Evolutionary conservation across 768 basidiomycete species (phyloP).

Genomic region (Boletus coccyginus): DNA sequence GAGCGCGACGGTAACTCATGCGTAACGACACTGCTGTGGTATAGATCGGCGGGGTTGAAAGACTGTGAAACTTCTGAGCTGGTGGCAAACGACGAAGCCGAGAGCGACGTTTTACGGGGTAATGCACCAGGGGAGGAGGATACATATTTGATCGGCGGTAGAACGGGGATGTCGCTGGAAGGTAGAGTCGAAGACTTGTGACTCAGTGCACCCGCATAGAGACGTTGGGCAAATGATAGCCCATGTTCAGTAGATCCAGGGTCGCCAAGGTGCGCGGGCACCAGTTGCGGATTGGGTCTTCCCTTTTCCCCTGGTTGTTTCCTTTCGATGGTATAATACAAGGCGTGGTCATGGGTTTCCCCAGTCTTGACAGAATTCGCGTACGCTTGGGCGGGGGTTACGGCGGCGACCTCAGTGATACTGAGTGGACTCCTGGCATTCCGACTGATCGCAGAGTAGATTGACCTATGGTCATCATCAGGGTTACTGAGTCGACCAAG

Average conservation of each 20-base stretch:
- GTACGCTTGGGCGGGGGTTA: slow-evolving; percentile 24
- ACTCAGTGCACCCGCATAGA: slow-evolving; percentile 41
- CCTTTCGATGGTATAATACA: slow-evolving; percentile 20
- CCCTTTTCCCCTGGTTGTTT: slow-evolving; percentile 7
- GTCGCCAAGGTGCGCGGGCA: neutral
- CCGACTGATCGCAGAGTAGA: neutral
- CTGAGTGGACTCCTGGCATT: neutral
- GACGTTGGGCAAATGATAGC: slow-evolving; percentile 38
- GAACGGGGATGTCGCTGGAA: slow-evolving; percentile 1
- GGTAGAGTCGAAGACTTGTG: slow-evolving; percentile 11
- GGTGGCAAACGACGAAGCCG: slow-evolving; percentile 3
- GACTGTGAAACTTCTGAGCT: neutral
- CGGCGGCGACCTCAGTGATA: neutral
- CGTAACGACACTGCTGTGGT: slow-evolving; percentile 13
- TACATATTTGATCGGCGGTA: neutral
- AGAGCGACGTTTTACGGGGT: slow-evolving; percentile 4
- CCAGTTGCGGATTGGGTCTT: neutral
- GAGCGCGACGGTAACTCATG: slow-evolving; percentile 4
- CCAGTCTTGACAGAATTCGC: slow-evolving; percentile 13
- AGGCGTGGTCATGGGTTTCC: slow-evolving; percentile 1
- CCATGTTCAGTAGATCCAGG: slow-evolving; percentile 14
- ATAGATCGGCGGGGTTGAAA: slow-evolving; percentile 14
- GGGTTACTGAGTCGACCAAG: neutral
- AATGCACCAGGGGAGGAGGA: neutral
- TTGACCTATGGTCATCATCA: slow-evolving; percentile 2